phyloP scores from a whole-genome alignment of 192 early-diverging fungal genomes.

The Gonapodya prolifera region DNA sequence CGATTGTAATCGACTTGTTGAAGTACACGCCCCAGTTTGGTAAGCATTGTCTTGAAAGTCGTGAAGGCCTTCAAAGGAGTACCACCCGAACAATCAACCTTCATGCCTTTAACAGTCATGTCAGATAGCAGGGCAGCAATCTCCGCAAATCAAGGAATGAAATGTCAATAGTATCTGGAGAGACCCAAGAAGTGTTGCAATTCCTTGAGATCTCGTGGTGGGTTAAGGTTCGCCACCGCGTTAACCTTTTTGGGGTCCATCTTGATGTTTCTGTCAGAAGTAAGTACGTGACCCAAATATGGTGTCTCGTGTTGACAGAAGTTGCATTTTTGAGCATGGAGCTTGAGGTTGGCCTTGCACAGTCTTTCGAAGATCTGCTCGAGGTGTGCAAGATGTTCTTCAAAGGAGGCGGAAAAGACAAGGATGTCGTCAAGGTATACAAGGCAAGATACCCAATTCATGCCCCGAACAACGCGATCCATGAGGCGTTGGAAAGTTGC shows the following conservation, averaged over 20 bases:
- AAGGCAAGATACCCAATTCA: constrained; percentile 10
- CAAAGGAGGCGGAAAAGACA: constrained; percentile 14
- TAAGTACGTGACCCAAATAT: constrained; percentile 2
- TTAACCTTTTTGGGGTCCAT: constrained; percentile 5
- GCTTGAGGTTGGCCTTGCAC: neutral
- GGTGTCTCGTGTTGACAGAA: neutral
- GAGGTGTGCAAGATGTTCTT: constrained; percentile 12
- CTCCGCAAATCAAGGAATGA: neutral
- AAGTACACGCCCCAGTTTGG: neutral
- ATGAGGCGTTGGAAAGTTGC: constrained; percentile 22
- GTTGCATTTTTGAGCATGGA: neutral
- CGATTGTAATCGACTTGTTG: neutral
- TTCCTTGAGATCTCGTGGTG: neutral
- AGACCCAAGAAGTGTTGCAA: constrained; percentile 7
- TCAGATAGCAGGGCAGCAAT: neutral
- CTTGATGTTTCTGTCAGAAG: neutral
- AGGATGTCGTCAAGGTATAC: constrained; percentile 22
- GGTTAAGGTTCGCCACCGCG: neutral
- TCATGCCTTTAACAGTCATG: neutral
- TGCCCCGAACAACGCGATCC: constrained; percentile 17
- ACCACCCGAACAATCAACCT: neutral
- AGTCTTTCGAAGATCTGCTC: neutral
- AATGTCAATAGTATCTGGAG: constrained; percentile 7
- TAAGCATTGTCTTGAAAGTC: neutral
- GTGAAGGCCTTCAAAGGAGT: neutral